Evolutionary conservation across 2,329 filamentous ascomycete genomes (phyloP), one percentile per base, ranked within the genome.

Genomic region (Fusarium nisikadoi): DNA sequence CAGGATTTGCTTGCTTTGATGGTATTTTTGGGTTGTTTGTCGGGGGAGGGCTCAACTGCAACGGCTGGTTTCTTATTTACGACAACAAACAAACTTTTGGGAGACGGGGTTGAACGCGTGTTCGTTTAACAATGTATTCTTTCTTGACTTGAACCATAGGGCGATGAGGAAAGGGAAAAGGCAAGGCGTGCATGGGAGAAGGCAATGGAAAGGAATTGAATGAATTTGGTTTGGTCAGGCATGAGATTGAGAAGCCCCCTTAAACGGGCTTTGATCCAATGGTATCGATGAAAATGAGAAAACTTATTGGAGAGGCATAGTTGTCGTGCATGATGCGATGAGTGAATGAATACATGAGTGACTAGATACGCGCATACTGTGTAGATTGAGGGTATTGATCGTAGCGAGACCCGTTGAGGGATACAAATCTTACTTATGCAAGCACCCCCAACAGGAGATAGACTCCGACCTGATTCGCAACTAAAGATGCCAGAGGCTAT

Each of bases 111-210:
- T 68, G 72, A 65, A 64, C 45, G 67, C 71, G 69, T 73, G 69
- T 76, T 76, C 74, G 67, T 77, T 76, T 76, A 69, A 65, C 63
- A 47, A 62, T 77, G 75, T 77, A 77, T 77, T 77, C 68, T 77
- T 75, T 68, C 65, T 73, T 67, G 72, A 65, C 57, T 74, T 66
- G 70, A 65, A 62, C 54, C 38, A 27, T 50, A 60, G 57, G 54
- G 65, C 42, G 60, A 61, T 39, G 47, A 52, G 60, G 61, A 65
- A 71, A 70, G 74, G 55, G 74, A 65, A 64, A 67, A 41, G 61
- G 62, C 59, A 57, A 67, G 65, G 62, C 54, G 65, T 66, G 62
- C 62, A 73, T 72, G 63, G 73, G 64, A 66, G 47, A 54, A 66
- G 61, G 69, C 68, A 70, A 76, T 43, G 74, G 65, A 64, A 67